phyloP scores from a whole-genome alignment of 208 protist species.

The Trypanosoma congolense region DNA sequence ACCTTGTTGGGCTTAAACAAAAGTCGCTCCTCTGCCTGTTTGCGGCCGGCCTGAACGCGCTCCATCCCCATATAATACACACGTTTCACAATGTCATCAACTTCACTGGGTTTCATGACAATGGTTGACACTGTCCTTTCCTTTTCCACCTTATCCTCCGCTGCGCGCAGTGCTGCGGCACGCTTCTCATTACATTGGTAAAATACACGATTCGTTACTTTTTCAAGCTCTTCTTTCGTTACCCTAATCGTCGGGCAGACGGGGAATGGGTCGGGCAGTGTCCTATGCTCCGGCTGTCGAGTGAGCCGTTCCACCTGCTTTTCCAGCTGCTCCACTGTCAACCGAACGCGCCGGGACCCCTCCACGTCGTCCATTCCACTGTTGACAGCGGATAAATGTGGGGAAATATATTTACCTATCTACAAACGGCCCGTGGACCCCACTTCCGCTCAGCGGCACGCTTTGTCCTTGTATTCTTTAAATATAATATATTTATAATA shows the following conservation, averaged over 20 bases:
- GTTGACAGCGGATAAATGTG: too few relatives aligned
- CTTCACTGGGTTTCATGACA: constrained; percentile 20
- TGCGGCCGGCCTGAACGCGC: constrained; percentile 26
- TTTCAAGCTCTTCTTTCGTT: constrained; percentile 41
- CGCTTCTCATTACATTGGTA: constrained; percentile 40
- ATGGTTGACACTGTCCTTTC: constrained; percentile 14
- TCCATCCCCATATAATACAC: constrained; percentile 45
- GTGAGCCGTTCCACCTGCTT: constrained; percentile 49
- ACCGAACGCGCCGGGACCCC: background rate
- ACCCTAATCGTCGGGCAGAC: constrained; percentile 48
- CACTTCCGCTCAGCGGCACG: too few relatives aligned
- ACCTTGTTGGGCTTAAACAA: constrained; percentile 25
- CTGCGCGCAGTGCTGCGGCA: constrained; percentile 23
- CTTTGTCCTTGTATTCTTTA: too few relatives aligned
- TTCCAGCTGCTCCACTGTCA: constrained; percentile 59
- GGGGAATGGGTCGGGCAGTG: constrained; percentile 54
- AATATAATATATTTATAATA: too few relatives aligned
- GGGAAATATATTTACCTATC: too few relatives aligned
- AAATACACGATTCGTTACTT: constrained; percentile 68
- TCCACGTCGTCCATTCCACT: constrained; percentile 4
- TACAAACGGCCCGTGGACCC: too few relatives aligned
- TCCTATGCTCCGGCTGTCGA: constrained; percentile 17
- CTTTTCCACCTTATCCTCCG: constrained; percentile 18
- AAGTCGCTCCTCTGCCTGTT: constrained; percentile 32
- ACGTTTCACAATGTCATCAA: constrained; percentile 39